These are phyloP conservation scores for Globisporangium mamillatum DNA, from an alignment of 352 stramenopile genomes.

Conservation along the genomic window DNA sequence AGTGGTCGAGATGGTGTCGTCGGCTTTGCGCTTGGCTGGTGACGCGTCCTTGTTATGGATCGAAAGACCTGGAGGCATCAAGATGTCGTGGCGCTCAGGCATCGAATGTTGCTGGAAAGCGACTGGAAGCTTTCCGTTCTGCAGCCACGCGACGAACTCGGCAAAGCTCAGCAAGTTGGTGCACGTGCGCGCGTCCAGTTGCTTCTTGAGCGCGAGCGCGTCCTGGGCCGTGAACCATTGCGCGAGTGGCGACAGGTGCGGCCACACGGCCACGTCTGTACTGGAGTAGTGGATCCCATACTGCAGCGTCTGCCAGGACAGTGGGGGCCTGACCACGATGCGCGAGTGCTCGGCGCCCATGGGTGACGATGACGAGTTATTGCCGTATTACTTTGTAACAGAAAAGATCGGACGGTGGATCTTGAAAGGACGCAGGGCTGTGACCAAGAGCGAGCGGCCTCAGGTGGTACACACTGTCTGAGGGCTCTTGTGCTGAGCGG, in stretches of 20 bases:
- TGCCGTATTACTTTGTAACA: not conserved
- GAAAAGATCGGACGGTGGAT: not conserved
- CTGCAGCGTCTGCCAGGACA: conserved; percentile 29
- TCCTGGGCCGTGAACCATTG: conserved; percentile 68
- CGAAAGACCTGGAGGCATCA: conserved; percentile 30
- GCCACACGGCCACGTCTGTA: conserved; percentile 54
- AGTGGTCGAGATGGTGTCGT: conserved; percentile 9
- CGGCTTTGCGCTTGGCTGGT: not conserved
- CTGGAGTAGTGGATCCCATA: conserved; percentile 49
- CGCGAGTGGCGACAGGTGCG: conserved; percentile 50
- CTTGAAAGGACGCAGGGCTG: no score
- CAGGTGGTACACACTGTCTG: no score
- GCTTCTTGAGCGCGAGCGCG: conserved; percentile 29
- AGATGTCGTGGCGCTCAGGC: conserved; percentile 34
- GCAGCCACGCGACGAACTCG: conserved; percentile 54
- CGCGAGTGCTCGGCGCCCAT: conserved; percentile 48
- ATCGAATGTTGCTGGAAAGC: conserved; percentile 13
- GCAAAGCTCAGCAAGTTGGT: conserved; percentile 34
- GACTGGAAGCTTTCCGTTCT: conserved; percentile 7
- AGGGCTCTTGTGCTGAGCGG: no score
- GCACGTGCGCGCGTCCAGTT: conserved; percentile 26
- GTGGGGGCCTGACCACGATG: conserved; percentile 1
- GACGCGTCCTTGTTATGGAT: not conserved
- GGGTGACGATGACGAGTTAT: not conserved
- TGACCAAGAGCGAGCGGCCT: no score